Conservation (phyloP, 73 alveolate genomes). For the Symbiodinium natans region DNA sequence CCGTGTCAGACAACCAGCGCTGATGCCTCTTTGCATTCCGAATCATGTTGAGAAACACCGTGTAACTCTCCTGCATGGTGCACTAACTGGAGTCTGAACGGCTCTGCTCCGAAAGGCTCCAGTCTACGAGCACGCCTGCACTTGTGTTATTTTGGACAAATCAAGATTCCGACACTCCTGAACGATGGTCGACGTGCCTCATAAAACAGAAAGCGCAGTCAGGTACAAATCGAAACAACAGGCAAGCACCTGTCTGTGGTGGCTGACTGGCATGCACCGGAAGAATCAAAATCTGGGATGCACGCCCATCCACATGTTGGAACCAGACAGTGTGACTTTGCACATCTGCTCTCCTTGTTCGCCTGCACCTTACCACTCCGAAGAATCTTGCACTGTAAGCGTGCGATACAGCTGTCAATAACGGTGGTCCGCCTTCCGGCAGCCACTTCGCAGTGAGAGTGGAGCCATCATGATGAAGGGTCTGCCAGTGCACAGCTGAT, state of each 20-base stretch:
- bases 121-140: no score
- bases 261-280: neutral
- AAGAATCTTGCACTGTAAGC: no score
- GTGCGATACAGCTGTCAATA: no score
- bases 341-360: neutral
- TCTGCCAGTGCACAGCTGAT: neutral
- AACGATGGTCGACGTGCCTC: neutral
- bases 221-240: neutral
- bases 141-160: no score
- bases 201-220: neutral
- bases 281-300: neutral
- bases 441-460: conserved; percentile 29
- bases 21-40: conserved; percentile 54
- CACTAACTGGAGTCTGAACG: no score
- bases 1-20: neutral
- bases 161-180: no score
- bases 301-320: conserved; percentile 85
- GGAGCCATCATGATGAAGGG: neutral
- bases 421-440: conserved; percentile 39
- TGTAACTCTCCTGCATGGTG: conserved; percentile 42
- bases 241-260: neutral
- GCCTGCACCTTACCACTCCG: neutral
- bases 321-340: conserved; percentile 50
- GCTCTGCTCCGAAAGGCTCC: no score
- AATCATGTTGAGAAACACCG: conserved; percentile 29